These are phyloP conservation scores for Arthroderma uncinatum DNA, from an alignment of 2,329 filamentous ascomycete genomes.

Conservation along the genomic window DNA sequence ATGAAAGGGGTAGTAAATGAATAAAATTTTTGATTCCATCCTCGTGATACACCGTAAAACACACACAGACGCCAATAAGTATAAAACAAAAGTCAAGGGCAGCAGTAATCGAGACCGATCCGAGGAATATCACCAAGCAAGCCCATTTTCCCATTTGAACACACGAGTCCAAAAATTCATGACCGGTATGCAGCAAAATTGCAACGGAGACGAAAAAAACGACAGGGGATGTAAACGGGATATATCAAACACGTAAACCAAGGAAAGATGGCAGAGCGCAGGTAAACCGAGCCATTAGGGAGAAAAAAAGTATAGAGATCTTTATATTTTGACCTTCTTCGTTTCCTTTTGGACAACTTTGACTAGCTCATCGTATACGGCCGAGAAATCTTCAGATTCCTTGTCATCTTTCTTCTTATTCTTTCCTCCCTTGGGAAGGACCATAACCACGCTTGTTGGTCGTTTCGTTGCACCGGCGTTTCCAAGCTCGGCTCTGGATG, in stretches of 20 bases:
- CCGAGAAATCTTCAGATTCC: constrained; percentile 41
- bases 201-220: constrained; percentile 13
- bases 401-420: constrained; percentile 42
- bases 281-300: background rate
- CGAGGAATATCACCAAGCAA: constrained; percentile 9
- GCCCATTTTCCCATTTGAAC: constrained; percentile 5
- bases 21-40: constrained; percentile 6
- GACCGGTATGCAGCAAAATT: constrained; percentile 10
- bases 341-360: constrained; percentile 50
- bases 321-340: constrained; percentile 44
- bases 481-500: constrained; percentile 83
- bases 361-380: constrained; percentile 45
- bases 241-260: background rate
- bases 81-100: background rate
- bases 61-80: constrained; percentile 1
- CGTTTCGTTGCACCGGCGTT: constrained; percentile 90
- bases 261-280: background rate
- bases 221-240: background rate
- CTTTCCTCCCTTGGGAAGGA: constrained; percentile 41
- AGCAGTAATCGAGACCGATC: background rate
- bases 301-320: background rate
- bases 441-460: constrained; percentile 93
- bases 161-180: background rate
- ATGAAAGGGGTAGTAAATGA: background rate
- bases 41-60: constrained; percentile 6